Evolutionary conservation across 768 basidiomycete species (phyloP), one percentile per base, ranked within the genome.

Genomic region (Russula virescens): DNA sequence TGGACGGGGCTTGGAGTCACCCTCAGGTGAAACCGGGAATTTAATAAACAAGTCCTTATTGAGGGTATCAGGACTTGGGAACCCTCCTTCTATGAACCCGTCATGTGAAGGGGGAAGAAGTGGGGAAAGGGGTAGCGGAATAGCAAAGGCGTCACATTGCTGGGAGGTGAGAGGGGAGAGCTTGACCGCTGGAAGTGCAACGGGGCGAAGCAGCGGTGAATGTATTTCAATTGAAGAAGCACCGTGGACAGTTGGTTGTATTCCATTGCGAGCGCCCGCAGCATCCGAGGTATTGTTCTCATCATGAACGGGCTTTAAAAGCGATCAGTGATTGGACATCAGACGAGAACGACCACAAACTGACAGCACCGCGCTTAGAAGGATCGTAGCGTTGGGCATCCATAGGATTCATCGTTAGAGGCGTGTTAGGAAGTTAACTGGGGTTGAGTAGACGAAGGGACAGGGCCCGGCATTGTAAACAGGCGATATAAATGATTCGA

Each of bases 321-420:
- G n/a, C 10, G n/a, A 43, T 63, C 21, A 58, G 57, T 40, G 18
- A 10, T 2, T 19, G 51, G n/a, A 53, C 8, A 26, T 25, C 38
- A 53, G 35, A 14, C 9, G 13, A 42, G 19, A 53, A 40, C 9
- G 50, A 18, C 18, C 18, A 48, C 38, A 40, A 58, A 62, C 62
- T 58, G 16, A 63, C 62, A 31, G 51, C 31, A 31, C 5, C 7
- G 35, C 55, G 57, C 38, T 42, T 52, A 16, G 56, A 53, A 34
- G 38, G 51, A 11, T 63, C 51, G 48, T 63, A 63, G 51, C 62
- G 62, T 58, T 63, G 62, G 16, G 62, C 51, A 8, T 63, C 62
- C 56, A 63, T 26, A 13, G 51, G 23, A 25, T 58, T 21, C 56
- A 48, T 63, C 8, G 35, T 28, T 3, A n/a, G 19, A 4, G n/a